Evolutionary conservation across 148 eudicot species (phyloP).

Genomic region (Rhododendron simsii): DNA sequence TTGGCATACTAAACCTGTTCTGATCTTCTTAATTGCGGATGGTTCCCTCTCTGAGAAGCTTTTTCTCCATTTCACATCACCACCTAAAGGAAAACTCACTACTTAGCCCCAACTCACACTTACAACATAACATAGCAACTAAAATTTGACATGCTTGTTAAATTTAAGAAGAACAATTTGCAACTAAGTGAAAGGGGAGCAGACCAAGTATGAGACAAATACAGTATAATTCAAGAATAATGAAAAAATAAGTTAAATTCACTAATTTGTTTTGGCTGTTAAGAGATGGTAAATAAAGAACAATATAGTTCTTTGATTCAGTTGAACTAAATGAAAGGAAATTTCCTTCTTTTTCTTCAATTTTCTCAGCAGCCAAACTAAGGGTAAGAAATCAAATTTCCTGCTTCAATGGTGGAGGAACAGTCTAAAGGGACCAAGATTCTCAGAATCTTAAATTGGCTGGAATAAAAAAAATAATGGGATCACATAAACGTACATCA

Average conservation of each 20-base stretch:
- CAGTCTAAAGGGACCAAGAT: neutral
- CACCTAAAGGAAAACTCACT: constrained; percentile 33
- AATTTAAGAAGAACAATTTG: neutral
- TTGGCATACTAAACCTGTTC: constrained; percentile 46
- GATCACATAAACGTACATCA: neutral
- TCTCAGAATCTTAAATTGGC: neutral
- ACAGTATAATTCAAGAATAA: neutral
- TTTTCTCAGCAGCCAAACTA: constrained; percentile 10
- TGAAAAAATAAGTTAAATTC: neutral
- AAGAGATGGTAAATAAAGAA: neutral
- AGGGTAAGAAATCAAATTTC: neutral
- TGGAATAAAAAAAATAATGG: neutral
- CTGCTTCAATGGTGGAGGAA: neutral
- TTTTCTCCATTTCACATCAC: constrained; percentile 70
- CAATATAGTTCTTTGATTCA: neutral
- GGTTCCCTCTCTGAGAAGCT: constrained; percentile 90
- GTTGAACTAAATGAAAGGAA: neutral
- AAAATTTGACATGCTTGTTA: neutral
- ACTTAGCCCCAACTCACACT: constrained; percentile 2
- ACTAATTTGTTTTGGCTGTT: neutral
- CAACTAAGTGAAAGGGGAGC: neutral
- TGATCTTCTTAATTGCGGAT: constrained; percentile 64
- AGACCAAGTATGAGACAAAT: neutral
- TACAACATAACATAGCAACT: neutral
- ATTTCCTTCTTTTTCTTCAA: neutral